These are phyloP conservation scores for Hanseniaspora jakobsenii DNA, from an alignment of 805 yeast genomes.

Conservation along the genomic window DNA sequence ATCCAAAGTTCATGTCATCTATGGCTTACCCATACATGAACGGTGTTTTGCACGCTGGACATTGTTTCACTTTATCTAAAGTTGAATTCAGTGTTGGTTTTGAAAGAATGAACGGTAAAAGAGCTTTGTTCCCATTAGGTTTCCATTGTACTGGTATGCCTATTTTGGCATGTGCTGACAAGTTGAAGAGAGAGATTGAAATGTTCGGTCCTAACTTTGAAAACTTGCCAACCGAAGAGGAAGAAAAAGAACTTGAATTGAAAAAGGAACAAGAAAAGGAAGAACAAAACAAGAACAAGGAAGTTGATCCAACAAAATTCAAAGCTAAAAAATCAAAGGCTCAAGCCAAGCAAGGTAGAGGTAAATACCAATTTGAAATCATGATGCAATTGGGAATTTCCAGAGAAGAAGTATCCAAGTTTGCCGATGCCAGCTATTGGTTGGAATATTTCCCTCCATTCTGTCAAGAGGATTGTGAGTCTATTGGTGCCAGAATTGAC, in stretches of 20 bases:
- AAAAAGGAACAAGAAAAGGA: constrained; percentile 30
- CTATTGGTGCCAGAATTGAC: constrained; percentile 86
- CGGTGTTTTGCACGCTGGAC: constrained; percentile 97
- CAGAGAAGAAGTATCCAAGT: constrained; percentile 67
- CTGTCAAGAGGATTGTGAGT: constrained; percentile 65
- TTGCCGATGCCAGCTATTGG: constrained; percentile 91
- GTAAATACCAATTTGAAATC: constrained; percentile 89
- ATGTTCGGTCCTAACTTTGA: constrained; percentile 72
- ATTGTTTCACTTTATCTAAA: constrained; percentile 86
- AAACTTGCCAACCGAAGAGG: constrained; percentile 52
- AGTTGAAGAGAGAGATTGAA: constrained; percentile 84
- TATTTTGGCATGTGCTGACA: constrained; percentile 89
- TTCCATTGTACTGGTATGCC: constrained; percentile 99
- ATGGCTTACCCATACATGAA: constrained; percentile 99
- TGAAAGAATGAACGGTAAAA: constrained; percentile 87
- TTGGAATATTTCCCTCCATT: constrained; percentile 81
- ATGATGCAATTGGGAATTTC: constrained; percentile 89
- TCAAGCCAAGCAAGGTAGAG: constrained; percentile 83
- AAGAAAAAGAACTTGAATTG: constrained; percentile 34
- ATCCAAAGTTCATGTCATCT: constrained; percentile 80
- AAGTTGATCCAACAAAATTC: constrained; percentile 72
- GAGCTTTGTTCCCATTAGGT: constrained; percentile 88
- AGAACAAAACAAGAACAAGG: constrained; percentile 26
- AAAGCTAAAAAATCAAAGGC: constrained; percentile 89
- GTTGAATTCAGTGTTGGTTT: constrained; percentile 86